Evolutionary conservation across 768 basidiomycete genomes (phyloP).

Genomic region (Cystobasidium ongulense): DNA sequence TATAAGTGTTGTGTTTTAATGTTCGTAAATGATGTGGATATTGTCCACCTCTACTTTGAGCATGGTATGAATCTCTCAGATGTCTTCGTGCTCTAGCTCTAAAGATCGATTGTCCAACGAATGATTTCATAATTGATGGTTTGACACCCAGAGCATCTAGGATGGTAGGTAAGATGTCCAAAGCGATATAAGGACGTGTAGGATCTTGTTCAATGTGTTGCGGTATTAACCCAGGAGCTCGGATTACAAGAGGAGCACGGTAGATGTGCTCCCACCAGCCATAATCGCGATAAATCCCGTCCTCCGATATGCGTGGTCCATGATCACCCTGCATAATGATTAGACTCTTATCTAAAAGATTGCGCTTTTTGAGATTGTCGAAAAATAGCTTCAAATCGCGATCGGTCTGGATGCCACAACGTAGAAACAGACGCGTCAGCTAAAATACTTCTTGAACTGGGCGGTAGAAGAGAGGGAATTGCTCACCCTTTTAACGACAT

Average conservation of each 20-base stretch:
- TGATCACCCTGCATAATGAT: constrained; percentile 18
- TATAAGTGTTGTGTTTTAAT: background rate
- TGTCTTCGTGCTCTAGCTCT: background rate
- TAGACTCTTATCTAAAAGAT: constrained; percentile 11
- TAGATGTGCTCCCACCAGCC: background rate
- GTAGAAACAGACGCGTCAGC: background rate
- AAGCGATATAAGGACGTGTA: background rate
- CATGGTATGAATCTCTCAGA: constrained; percentile 3
- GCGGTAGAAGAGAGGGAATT: background rate
- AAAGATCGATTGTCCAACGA: constrained; percentile 2
- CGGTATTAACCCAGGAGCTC: background rate
- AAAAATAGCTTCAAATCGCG: constrained; percentile 4
- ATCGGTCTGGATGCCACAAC: background rate
- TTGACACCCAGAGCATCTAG: constrained; percentile 13
- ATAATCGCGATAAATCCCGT: background rate
- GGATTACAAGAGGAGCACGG: background rate
- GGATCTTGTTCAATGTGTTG: background rate
- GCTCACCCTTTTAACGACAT: background rate
- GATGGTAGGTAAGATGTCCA: constrained; percentile 6
- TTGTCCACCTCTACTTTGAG: background rate
- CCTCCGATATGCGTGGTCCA: constrained; percentile 3
- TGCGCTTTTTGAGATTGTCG: background rate
- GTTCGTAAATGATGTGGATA: background rate
- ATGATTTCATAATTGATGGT: background rate
- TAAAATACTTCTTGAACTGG: background rate